Evolutionary conservation across 1,139 yeast genomes (phyloP).

Genomic region (Magnusiomyces paraingens): DNA sequence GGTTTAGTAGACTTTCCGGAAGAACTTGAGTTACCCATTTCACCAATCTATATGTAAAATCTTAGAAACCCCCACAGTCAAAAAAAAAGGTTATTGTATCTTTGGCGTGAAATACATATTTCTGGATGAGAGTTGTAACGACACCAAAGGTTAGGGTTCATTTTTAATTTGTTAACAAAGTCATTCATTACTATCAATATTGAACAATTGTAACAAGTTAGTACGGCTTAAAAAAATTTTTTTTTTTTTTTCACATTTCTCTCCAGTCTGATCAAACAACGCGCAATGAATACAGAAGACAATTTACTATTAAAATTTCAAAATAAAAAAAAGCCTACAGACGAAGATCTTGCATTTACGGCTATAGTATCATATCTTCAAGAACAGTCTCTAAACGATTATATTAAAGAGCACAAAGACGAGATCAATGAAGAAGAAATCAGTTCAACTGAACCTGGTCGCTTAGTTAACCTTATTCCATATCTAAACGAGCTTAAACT

Average conservation of each 20-base stretch:
- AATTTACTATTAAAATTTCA: background rate
- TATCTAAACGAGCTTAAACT: conserved; percentile 13
- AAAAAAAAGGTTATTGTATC: background rate
- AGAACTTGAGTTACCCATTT: conserved; percentile 14
- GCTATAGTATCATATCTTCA: background rate
- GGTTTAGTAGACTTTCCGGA: conserved; percentile 4
- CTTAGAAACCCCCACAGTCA: background rate
- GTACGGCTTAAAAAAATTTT: background rate
- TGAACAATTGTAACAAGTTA: background rate
- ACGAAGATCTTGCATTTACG: background rate
- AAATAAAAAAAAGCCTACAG: background rate
- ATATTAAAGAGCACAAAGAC: conserved; percentile 2
- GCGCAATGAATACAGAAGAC: background rate
- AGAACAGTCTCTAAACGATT: background rate
- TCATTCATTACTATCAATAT: too few relatives aligned
- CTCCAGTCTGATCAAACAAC: background rate
- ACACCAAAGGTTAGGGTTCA: background rate
- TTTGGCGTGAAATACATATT: too few relatives aligned
- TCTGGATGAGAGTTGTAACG: too few relatives aligned
- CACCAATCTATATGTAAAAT: background rate
- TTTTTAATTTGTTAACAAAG: too few relatives aligned
- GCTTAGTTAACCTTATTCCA: conserved; percentile 19
- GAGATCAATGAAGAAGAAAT: conserved; percentile 12
- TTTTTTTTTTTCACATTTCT: background rate
- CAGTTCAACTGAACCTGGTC: conserved; percentile 10